phyloP scores from a whole-genome alignment of 257 asterid species.

The Nicotiana benthamiana region DNA sequence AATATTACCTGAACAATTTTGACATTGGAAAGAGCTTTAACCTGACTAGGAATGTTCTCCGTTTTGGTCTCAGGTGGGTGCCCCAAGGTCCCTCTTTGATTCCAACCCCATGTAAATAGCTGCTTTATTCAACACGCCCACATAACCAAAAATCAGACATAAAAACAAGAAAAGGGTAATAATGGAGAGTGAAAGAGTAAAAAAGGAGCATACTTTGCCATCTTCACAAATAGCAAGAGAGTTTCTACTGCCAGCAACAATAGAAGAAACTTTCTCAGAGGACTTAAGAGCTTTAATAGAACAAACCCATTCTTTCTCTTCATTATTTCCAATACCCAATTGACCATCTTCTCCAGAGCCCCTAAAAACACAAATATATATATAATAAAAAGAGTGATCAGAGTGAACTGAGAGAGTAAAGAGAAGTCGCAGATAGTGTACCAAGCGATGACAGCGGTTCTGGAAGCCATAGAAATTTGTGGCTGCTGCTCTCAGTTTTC shows the following conservation, averaged over 20 bases:
- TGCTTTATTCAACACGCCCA: constrained; percentile 16
- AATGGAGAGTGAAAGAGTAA: neutral
- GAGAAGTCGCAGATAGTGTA: constrained; percentile 7
- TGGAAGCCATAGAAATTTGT: constrained; percentile 45
- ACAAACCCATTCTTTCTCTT: constrained; percentile 87
- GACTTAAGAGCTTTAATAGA: constrained; percentile 47
- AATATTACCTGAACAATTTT: constrained; percentile 78
- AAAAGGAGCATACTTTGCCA: constrained; percentile 56
- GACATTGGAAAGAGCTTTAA: constrained; percentile 66
- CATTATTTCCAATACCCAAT: constrained; percentile 72
- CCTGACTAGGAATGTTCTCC: constrained; percentile 90
- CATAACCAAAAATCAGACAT: neutral
- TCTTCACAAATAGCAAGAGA: constrained; percentile 89
- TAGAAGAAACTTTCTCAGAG: constrained; percentile 45
- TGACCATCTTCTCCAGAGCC: constrained; percentile 99
- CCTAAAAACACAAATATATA: constrained; percentile 29
- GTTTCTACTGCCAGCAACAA: constrained; percentile 95
- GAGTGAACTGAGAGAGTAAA: neutral
- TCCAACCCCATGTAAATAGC: constrained; percentile 99
- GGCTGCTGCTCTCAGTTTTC: neutral
- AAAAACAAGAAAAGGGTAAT: neutral
- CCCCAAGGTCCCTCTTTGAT: constrained; percentile 95
- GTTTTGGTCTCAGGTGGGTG: constrained; percentile 85
- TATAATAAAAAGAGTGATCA: neutral
- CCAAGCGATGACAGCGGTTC: constrained; percentile 78